Evolutionary conservation across 768 basidiomycete genomes (phyloP), one percentile per base, ranked within the genome.

Genomic region (Boletus subcaerulescens): DNA sequence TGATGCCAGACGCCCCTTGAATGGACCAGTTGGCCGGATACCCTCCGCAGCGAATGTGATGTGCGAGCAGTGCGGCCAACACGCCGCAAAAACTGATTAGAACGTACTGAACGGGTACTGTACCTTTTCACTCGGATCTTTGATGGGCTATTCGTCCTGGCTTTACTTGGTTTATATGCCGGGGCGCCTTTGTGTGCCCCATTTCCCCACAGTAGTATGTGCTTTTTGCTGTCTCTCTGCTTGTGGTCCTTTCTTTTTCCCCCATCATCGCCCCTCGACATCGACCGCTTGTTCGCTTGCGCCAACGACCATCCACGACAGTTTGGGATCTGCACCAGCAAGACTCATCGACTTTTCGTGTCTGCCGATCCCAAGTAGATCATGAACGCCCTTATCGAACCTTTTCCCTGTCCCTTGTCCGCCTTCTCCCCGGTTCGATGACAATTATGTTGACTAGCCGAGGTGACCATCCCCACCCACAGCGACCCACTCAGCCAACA

Each of bases 41-140:
- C 36, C 36, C 43, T 44, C 52, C 61, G 60, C 14, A 4, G 31
- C 14, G 32, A 32, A 47, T n/a, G 17, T 45, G 38, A 42, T 46
- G 32, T 53, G 55, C 33, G 24, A 40, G 33, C 29, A 53, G 45
- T 51, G 52, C 33, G 36, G 51, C 53, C 20, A 42, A 24, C 48
- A 59, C 64, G 61, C 64, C 29, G 29, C 29, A 29, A 29, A 29
- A 29, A 29, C 29, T 9, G 29, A 29, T 29, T 2, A 8, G 9
- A 29, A 9, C 8, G 26, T 8, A 29, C 26, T 29, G 8, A 9
- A 14, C 32, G 3, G 32, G 32, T 11, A 33, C 32, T 10, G 22
- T 29, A 11, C 33, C 13, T 1, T 35, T 31, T 39, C 11, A 5
- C 14, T 53, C 56, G 61, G 65, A 65, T 61, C 50, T 58, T 41